Conservation (phyloP, 139 green algal species). For the Chlorella vulgaris region DNA sequence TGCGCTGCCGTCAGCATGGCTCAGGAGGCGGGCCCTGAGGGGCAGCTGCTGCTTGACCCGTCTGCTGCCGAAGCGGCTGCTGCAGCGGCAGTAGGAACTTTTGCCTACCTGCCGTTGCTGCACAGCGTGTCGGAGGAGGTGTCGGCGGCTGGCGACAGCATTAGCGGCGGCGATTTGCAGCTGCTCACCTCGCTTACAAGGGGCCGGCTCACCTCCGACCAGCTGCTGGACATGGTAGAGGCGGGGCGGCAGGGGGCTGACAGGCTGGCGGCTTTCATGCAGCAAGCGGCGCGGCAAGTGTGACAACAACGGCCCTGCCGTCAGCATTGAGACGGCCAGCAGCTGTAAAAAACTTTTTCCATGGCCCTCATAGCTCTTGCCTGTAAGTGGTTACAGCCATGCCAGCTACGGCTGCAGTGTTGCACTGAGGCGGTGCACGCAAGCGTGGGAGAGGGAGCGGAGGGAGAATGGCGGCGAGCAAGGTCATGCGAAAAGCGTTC, state of each 20-base stretch:
- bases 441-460: too few species aligned
- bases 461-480: too few species aligned
- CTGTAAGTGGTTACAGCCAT: too few species aligned
- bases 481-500: too few species aligned
- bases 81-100: not conserved
- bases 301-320: too few species aligned
- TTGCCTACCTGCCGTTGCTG: conserved; percentile 25
- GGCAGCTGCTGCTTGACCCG: conserved; percentile 18
- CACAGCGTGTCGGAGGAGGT: not conserved
- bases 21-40: not conserved
- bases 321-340: too few species aligned
- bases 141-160: not conserved
- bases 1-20: not conserved
- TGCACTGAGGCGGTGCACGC: too few species aligned
- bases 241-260: conserved; percentile 13
- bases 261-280: conserved; percentile 17
- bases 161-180: not conserved
- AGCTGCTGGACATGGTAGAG: conserved; percentile 30
- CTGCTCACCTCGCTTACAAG: conserved; percentile 5
- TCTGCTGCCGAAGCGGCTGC: conserved; percentile 6
- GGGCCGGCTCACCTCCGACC: conserved; percentile 11
- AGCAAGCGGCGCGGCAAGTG: conserved; percentile 15
- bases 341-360: too few species aligned
- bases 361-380: too few species aligned
- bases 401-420: too few species aligned